These are phyloP conservation scores for Cyathus striatus DNA, from an alignment of 768 basidiomycete genomes.

Conservation along the genomic window DNA sequence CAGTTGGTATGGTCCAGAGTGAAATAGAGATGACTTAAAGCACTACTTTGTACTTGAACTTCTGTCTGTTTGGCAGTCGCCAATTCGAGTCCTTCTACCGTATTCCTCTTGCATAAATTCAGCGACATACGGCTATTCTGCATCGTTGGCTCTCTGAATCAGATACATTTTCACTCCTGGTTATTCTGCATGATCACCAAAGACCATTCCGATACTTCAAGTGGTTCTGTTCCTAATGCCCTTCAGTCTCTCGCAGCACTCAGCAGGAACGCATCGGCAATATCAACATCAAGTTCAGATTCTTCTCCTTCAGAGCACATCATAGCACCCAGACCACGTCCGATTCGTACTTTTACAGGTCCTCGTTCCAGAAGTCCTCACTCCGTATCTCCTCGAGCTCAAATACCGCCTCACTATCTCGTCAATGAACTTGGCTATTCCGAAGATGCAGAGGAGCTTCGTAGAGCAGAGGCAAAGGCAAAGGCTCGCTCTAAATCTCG, in stretches of 20 bases:
- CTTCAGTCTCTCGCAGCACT: slow-evolving; percentile 47
- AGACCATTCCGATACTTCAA: slow-evolving; percentile 23
- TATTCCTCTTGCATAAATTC: too few relatives aligned
- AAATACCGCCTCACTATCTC: slow-evolving; percentile 51
- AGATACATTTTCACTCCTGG: too few relatives aligned
- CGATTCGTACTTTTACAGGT: slow-evolving; percentile 60
- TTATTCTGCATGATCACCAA: too few relatives aligned
- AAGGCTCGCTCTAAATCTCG: slow-evolving; percentile 34
- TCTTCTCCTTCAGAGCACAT: slow-evolving; percentile 37
- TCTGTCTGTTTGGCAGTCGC: too few relatives aligned
- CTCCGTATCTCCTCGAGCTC: slow-evolving; percentile 27
- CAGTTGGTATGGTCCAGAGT: too few relatives aligned
- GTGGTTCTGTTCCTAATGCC: slow-evolving; percentile 21
- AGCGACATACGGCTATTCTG: too few relatives aligned
- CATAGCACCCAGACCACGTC: slow-evolving; percentile 44
- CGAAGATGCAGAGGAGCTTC: slow-evolving; percentile 8
- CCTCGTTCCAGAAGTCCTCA: slow-evolving; percentile 54
- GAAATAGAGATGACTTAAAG: too few relatives aligned
- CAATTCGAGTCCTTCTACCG: too few relatives aligned
- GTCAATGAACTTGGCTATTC: slow-evolving; percentile 46
- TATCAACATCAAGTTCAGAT: slow-evolving; percentile 60
- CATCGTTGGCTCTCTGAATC: too few relatives aligned
- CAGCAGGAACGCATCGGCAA: slow-evolving; percentile 73
- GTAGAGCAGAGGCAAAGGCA: slow-evolving; percentile 6
- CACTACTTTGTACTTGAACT: too few relatives aligned